phyloP scores from a whole-genome alignment of 2,329 filamentous ascomycete species.

The Sclerotinia subarctica region DNA sequence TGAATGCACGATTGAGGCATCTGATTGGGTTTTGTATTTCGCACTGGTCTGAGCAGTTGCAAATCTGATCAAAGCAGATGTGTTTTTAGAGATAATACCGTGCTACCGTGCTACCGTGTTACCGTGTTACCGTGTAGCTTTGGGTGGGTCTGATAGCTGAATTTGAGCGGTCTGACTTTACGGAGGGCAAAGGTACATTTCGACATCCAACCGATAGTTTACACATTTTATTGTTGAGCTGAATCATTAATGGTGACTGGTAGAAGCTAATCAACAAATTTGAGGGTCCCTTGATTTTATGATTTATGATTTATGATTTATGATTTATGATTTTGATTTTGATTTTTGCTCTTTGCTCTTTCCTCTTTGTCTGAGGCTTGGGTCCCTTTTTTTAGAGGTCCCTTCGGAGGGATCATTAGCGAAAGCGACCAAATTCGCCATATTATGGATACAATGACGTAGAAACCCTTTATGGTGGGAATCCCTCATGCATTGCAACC shows the following conservation, averaged over 20 bases:
- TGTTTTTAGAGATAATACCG: neutral
- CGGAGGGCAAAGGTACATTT: too few species aligned
- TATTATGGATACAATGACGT: constrained; percentile 18
- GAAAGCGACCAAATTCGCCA: constrained; percentile 10
- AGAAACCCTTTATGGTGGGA: neutral
- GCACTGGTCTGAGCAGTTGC: neutral
- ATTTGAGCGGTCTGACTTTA: constrained; percentile 11
- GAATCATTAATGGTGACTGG: too few species aligned
- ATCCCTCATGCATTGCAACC: neutral
- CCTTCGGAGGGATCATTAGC: constrained; percentile 12
- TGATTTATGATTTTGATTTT: too few species aligned
- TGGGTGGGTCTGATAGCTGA: neutral
- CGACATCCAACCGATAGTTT: neutral
- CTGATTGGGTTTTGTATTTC: constrained; percentile 5
- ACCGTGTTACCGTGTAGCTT: neutral
- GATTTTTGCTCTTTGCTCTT: too few species aligned
- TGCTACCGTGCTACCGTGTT: neutral
- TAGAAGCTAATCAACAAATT: too few species aligned
- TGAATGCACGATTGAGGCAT: neutral
- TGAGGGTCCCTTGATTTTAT: neutral
- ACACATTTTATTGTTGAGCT: constrained; percentile 1
- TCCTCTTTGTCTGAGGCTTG: too few species aligned
- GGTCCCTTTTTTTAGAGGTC: neutral
- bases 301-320: too few species aligned
- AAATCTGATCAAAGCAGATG: neutral